Evolutionary conservation across 2,329 filamentous ascomycete genomes (phyloP).

Genomic region (Colletotrichum lupini): DNA sequence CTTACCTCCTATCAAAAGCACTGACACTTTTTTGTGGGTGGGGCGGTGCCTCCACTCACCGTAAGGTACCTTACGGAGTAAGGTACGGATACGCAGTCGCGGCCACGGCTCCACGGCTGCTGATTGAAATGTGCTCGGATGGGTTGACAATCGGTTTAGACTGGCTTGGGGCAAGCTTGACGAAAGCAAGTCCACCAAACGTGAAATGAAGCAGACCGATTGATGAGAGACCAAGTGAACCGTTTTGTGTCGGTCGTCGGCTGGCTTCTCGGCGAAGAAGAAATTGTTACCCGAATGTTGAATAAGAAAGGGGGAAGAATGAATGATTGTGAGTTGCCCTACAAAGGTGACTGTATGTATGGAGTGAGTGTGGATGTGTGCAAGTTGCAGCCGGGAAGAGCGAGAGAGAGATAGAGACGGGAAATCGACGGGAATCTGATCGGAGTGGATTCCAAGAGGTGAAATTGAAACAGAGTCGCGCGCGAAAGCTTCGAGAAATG

Average conservation of each 20-base stretch:
- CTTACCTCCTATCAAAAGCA: slow-evolving; percentile 34
- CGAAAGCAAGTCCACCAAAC: not conserved
- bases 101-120: slow-evolving; percentile 9
- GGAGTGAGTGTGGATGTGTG: not conserved
- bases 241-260: slow-evolving; percentile 7
- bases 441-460: not conserved
- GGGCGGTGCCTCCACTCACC: not conserved
- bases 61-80: too few species aligned
- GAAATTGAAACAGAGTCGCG: not conserved
- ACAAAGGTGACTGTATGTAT: not conserved
- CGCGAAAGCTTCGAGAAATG: not conserved
- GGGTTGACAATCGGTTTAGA: slow-evolving; percentile 5
- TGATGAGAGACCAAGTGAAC: slow-evolving; percentile 5
- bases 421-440: not conserved
- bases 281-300: not conserved
- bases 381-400: not conserved
- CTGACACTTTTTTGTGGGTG: slow-evolving; percentile 11
- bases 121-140: slow-evolving; percentile 10
- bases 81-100: not conserved
- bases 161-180: not conserved
- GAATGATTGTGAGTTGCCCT: slow-evolving; percentile 3
- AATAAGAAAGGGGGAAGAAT: not conserved
- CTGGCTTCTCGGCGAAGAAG: slow-evolving; percentile 6
- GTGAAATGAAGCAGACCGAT: slow-evolving; percentile 9
- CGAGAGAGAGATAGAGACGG: not conserved